Base-by-base conservation (phyloP, 139 green algal species). In the Pycnococcus provasolii region DNA sequence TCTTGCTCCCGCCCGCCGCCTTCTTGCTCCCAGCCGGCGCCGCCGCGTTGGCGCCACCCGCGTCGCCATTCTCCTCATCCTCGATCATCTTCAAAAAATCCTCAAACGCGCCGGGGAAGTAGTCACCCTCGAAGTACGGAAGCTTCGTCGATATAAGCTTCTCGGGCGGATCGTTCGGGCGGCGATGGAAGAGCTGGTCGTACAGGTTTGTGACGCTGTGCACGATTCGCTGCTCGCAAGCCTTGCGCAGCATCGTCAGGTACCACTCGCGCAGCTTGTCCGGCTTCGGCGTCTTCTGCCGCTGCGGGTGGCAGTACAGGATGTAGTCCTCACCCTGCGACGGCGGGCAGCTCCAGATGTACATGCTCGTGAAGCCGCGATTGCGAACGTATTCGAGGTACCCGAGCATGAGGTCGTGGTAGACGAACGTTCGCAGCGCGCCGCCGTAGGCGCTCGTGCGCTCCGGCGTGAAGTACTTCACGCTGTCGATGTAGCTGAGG, bases 281-380 rank as follows among this genome's bases (percentile, higher is more conserved):
- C 9, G 77, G 82, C 64, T 88, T 82, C 5, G 92, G 92, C 50
- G 81, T 93, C 77, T 97, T 97, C 78, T 99, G 93, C 67, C 82
- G 84, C 65, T 77, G 72, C 0, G 93, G 93, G 80, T 99, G 92
- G 82, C 90, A 96, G 80, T 99, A 96, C 67, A 98, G 81, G 79
- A 99, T 97, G 84, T 97, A 97, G 77, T 99, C 93, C 66, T 97
- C 93, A 11, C 92, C 93, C 77, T 87, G 79, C 61, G 95, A 79
- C 8, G 92, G 93, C 15, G 93, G 93, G 83, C 93, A 99, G 0
- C 91, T 90, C 94, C 94, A 99, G 81, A 99, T 99, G 85, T 92
- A 96, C 83, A 96, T 96, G 62, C 78, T 78, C 58, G 85, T 82
- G 71, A 89, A 98, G 57, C 94, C 94, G 54, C 87, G 81, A 44